phyloP scores from a whole-genome alignment of 345 rosid genomes.

The Hibiscus tridactylites region DNA sequence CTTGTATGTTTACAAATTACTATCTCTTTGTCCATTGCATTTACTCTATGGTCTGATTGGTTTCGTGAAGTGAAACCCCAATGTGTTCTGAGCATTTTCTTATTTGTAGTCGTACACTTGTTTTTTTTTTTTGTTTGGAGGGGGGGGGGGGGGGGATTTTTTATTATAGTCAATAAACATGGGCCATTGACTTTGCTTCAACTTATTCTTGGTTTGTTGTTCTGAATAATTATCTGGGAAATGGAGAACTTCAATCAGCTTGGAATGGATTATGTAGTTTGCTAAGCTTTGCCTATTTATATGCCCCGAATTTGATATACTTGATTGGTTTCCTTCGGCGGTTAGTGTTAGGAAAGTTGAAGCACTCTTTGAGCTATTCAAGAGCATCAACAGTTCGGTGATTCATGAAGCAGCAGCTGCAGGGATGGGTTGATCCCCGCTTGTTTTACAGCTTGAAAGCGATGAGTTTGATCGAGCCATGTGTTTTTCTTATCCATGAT shows the following conservation, averaged over 20 bases:
- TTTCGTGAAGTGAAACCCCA: neutral
- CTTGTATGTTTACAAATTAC: slow-evolving; percentile 45
- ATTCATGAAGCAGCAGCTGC: slow-evolving; percentile 9
- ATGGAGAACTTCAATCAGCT: neutral
- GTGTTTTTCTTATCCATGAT: too few species aligned
- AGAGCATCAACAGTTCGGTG: slow-evolving; percentile 94
- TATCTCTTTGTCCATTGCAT: neutral
- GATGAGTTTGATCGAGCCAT: too few species aligned
- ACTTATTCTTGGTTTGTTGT: too few species aligned
- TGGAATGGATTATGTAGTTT: too few species aligned
- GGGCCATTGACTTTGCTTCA: too few species aligned
- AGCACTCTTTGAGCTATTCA: slow-evolving; percentile 91
- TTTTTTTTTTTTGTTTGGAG: too few species aligned
- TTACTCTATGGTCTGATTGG: neutral
- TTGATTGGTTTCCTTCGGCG: slow-evolving; percentile 51
- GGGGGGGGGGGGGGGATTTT: too few species aligned
- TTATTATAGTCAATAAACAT: too few species aligned
- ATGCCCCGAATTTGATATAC: slow-evolving; percentile 44
- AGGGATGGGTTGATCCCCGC: too few species aligned
- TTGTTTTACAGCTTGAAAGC: too few species aligned
- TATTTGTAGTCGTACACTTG: too few species aligned
- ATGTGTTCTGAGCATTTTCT: too few species aligned
- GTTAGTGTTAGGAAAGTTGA: slow-evolving; percentile 99
- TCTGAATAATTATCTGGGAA: neutral
- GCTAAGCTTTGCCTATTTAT: slow-evolving; percentile 21